These are phyloP conservation scores for Petunia axillaris DNA, from an alignment of 257 asterid species.

Conservation along the genomic window DNA sequence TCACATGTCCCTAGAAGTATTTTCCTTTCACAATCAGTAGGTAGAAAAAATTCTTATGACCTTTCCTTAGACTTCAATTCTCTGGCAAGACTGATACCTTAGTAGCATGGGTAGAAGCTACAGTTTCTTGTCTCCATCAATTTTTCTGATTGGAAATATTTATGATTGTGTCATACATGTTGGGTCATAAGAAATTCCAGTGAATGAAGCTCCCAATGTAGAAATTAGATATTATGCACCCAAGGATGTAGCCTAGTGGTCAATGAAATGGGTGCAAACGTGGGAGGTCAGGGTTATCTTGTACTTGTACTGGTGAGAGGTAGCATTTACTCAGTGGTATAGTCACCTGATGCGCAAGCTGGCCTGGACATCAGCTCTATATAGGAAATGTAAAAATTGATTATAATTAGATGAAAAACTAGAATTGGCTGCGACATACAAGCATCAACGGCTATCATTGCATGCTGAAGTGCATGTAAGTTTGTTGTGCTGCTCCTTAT, in stretches of 20 bases:
- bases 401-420: neutral
- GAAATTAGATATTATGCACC: neutral
- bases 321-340: too few species aligned
- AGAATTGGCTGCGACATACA: neutral
- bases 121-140: neutral
- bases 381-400: too few species aligned
- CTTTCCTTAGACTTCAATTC: neutral
- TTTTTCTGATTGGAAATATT: neutral
- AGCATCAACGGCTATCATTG: neutral
- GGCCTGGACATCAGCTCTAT: too few species aligned
- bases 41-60: slow-evolving; percentile 8
- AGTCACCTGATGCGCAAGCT: too few species aligned
- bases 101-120: neutral
- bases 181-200: neutral
- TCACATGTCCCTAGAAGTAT: neutral
- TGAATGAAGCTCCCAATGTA: slow-evolving; percentile 4
- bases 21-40: neutral
- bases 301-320: too few species aligned
- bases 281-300: too few species aligned
- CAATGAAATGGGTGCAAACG: too few species aligned
- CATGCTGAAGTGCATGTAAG: neutral
- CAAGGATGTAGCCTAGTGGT: too few species aligned
- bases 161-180: neutral
- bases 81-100: neutral
- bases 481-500: slow-evolving; percentile 1